These are phyloP conservation scores for Ascochyta pisi DNA, from an alignment of 2,329 filamentous ascomycete genomes.

Conservation along the genomic window DNA sequence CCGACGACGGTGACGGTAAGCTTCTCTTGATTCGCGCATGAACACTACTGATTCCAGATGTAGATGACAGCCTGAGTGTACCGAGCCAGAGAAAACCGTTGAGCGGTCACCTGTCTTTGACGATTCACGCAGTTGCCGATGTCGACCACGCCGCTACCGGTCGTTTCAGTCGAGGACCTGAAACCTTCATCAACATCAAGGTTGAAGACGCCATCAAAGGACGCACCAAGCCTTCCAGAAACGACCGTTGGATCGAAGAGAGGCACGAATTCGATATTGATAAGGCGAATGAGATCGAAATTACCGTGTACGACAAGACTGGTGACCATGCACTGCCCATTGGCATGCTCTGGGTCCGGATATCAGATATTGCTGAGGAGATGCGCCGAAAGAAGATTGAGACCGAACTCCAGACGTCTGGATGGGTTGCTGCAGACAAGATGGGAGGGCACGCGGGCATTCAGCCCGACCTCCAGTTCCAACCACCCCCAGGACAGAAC, in stretches of 20 bases:
- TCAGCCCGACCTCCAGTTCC: slow-evolving; percentile 62
- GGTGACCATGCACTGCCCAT: slow-evolving; percentile 89
- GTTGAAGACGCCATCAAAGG: slow-evolving; percentile 94
- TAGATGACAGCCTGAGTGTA: slow-evolving; percentile 95
- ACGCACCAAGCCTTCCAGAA: slow-evolving; percentile 82
- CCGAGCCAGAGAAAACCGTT: slow-evolving; percentile 96
- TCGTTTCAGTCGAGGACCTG: slow-evolving; percentile 85
- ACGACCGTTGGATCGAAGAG: slow-evolving; percentile 90
- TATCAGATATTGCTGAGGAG: slow-evolving; percentile 97
- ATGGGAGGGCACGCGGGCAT: slow-evolving; percentile 71
- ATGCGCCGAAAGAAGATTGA: slow-evolving; percentile 98
- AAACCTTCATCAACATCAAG: slow-evolving; percentile 95
- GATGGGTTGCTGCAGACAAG: slow-evolving; percentile 96
- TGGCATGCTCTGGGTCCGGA: slow-evolving; percentile 92
- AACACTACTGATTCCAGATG: slow-evolving; percentile 36
- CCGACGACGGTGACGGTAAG: slow-evolving; percentile 81
- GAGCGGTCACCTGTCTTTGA: slow-evolving; percentile 85
- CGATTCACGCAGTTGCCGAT: slow-evolving; percentile 87
- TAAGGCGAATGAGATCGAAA: slow-evolving; percentile 97
- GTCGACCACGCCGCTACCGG: slow-evolving; percentile 88
- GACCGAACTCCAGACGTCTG: slow-evolving; percentile 89
- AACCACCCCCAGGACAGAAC: slow-evolving; percentile 55
- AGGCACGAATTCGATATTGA: slow-evolving; percentile 92
- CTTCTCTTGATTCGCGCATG: background rate
- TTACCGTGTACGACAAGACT: slow-evolving; percentile 96